phyloP scores from a whole-genome alignment of 1,284 basidiomycete species.

The Cerioporus squamosus region DNA sequence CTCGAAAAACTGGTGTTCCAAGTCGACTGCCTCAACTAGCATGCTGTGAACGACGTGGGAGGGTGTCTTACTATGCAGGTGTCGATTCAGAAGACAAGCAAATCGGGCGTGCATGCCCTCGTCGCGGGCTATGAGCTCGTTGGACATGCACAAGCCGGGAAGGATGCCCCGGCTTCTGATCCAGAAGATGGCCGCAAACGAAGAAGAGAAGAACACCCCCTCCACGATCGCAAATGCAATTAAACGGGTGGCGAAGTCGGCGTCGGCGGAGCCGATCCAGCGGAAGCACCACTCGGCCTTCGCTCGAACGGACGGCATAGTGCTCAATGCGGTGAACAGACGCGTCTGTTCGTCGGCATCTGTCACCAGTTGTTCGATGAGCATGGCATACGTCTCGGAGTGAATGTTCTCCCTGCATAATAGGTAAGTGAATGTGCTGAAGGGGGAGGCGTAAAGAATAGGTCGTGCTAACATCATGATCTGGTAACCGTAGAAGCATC shows the following conservation, averaged over 20 bases:
- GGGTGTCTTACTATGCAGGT: conserved; percentile 49
- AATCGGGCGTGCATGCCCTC: conserved; percentile 99
- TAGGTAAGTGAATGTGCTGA: too few relatives aligned
- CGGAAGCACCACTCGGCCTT: conserved; percentile 93
- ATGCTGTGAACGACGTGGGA: not conserved
- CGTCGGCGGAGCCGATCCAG: conserved; percentile 87
- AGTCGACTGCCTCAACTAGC: not conserved
- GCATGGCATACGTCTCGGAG: conserved; percentile 78
- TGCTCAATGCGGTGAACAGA: conserved; percentile 94
- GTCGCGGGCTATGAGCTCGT: conserved; percentile 95
- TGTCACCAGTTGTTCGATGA: conserved; percentile 50
- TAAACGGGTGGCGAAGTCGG: conserved; percentile 89
- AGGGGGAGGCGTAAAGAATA: not conserved
- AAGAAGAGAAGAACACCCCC: conserved; percentile 97
- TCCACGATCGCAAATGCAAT: conserved; percentile 97
- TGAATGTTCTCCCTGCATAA: conserved; percentile 60
- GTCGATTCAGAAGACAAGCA: conserved; percentile 91
- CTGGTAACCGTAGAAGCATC: conserved; percentile 82
- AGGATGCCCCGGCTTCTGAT: conserved; percentile 97
- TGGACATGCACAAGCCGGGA: conserved; percentile 97
- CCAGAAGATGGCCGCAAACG: conserved; percentile 96
- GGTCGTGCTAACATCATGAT: conserved; percentile 62
- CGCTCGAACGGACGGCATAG: conserved; percentile 81
- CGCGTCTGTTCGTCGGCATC: conserved; percentile 82
- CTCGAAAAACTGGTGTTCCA: not conserved